These are phyloP conservation scores for Huntiella omanensis DNA, from an alignment of 2,329 filamentous ascomycete genomes.

Conservation along the genomic window DNA sequence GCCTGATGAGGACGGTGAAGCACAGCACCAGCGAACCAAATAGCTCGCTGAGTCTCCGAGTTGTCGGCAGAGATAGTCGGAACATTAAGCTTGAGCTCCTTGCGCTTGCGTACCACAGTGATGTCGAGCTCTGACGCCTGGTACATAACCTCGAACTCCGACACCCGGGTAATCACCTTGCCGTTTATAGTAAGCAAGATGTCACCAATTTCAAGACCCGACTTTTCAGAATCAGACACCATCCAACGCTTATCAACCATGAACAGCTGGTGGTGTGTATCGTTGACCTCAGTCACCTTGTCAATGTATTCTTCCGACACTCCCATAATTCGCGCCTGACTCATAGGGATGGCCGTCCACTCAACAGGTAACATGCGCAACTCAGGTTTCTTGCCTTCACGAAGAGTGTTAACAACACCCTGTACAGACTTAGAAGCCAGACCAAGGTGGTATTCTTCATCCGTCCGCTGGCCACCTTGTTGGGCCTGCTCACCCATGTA, in stretches of 20 bases:
- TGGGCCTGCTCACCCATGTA: slow-evolving; percentile 80
- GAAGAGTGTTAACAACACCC: slow-evolving; percentile 74
- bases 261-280: slow-evolving; percentile 87
- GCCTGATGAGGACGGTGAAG: slow-evolving; percentile 89
- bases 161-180: slow-evolving; percentile 80
- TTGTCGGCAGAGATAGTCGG: slow-evolving; percentile 77
- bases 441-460: slow-evolving; percentile 92
- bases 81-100: slow-evolving; percentile 59
- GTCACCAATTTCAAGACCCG: slow-evolving; percentile 64
- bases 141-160: slow-evolving; percentile 94
- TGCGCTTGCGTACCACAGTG: slow-evolving; percentile 66
- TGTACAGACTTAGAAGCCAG: slow-evolving; percentile 75
- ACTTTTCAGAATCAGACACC: slow-evolving; percentile 28
- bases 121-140: slow-evolving; percentile 67
- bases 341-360: slow-evolving; percentile 90
- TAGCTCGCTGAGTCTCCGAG: slow-evolving; percentile 77
- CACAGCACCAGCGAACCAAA: slow-evolving; percentile 89
- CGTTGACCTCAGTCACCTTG: slow-evolving; percentile 73
- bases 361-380: slow-evolving; percentile 87
- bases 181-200: slow-evolving; percentile 81
- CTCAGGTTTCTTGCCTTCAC: slow-evolving; percentile 57
- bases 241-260: slow-evolving; percentile 87
- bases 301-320: slow-evolving; percentile 91
- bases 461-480: slow-evolving; percentile 47
- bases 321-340: slow-evolving; percentile 90